phyloP scores from a whole-genome alignment of 2,329 filamentous ascomycete species.

The Neofusicoccum parvum region DNA sequence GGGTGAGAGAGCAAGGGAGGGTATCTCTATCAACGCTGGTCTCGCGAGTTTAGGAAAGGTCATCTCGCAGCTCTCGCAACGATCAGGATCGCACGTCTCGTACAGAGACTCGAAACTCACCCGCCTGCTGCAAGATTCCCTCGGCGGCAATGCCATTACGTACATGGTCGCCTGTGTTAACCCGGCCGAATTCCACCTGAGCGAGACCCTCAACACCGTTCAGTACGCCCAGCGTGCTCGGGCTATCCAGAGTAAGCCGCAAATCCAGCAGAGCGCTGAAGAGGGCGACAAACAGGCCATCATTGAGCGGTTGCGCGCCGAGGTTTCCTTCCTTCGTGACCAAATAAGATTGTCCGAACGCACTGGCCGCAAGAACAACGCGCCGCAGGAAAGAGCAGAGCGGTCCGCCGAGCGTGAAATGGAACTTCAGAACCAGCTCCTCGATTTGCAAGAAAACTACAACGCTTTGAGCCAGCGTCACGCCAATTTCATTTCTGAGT shows the following conservation, averaged over 20 bases:
- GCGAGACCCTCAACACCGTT: conserved; percentile 95
- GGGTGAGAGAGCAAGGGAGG: conserved; percentile 90
- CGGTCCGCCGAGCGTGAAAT: conserved; percentile 81
- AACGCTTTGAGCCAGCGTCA: conserved; percentile 87
- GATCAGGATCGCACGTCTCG: conserved; percentile 86
- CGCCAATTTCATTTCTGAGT: conserved; percentile 91
- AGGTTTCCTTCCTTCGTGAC: conserved; percentile 89
- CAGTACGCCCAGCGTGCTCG: conserved; percentile 93
- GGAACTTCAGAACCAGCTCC: conserved; percentile 88
- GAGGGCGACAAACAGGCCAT: conserved; percentile 92
- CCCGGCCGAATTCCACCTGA: conserved; percentile 93
- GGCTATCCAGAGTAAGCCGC: conserved; percentile 95
- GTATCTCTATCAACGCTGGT: conserved; percentile 97
- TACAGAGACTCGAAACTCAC: conserved; percentile 98
- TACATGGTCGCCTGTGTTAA: conserved; percentile 99
- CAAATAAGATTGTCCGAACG: conserved; percentile 86
- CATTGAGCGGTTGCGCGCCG: conserved; percentile 90
- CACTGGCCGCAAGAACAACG: conserved; percentile 58
- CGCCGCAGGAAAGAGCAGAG: conserved; percentile 71
- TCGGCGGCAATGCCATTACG: conserved; percentile 95
- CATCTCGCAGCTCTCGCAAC: conserved; percentile 94
- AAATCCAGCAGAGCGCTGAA: conserved; percentile 86
- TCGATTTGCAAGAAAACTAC: conserved; percentile 95
- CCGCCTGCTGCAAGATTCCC: conserved; percentile 89
- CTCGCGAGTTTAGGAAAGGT: conserved; percentile 95